Evolutionary conservation across 1,139 yeast species (phyloP).

Genomic region (Yamadazyma dushanensis): DNA sequence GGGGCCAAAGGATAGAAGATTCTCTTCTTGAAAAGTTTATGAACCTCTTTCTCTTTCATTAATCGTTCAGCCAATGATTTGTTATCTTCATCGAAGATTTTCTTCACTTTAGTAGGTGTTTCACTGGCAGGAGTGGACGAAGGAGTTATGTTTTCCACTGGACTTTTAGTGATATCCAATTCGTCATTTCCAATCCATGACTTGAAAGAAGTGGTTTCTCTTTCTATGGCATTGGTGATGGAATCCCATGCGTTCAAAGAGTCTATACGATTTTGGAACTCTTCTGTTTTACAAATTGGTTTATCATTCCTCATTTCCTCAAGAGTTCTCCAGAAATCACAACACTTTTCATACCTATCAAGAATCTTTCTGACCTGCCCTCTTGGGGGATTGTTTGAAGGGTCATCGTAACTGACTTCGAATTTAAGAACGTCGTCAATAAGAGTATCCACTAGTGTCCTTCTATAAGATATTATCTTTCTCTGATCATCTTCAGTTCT

Average conservation of each 20-base stretch:
- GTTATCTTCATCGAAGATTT: conserved; percentile 57
- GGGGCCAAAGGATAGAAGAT: conserved; percentile 64
- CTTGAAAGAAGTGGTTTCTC: conserved; percentile 56
- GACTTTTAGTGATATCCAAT: conserved; percentile 54
- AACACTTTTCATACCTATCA: conserved; percentile 64
- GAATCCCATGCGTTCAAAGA: conserved; percentile 86
- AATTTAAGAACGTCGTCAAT: conserved; percentile 72
- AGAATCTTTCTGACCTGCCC: conserved; percentile 58
- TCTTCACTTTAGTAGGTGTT: conserved; percentile 22
- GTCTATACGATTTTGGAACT: conserved; percentile 66
- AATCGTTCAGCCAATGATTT: conserved; percentile 80
- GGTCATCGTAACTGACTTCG: conserved; percentile 47
- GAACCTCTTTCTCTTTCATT: conserved; percentile 83
- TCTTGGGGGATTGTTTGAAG: conserved; percentile 29
- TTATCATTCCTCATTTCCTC: conserved; percentile 80
- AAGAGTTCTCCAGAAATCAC: conserved; percentile 76
- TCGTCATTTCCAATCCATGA: conserved; percentile 83
- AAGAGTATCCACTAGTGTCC: conserved; percentile 72
- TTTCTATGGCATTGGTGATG: conserved; percentile 65
- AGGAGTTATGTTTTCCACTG: conserved; percentile 22
- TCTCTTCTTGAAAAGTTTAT: conserved; percentile 60
- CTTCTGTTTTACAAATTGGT: conserved; percentile 66
- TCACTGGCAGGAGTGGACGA: conserved; percentile 32
- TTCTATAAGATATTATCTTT: conserved; percentile 65
- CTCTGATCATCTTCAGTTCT: conserved; percentile 81